Evolutionary conservation across 306 rosid genomes (phyloP).

Genomic region (Fragaria vesca): DNA sequence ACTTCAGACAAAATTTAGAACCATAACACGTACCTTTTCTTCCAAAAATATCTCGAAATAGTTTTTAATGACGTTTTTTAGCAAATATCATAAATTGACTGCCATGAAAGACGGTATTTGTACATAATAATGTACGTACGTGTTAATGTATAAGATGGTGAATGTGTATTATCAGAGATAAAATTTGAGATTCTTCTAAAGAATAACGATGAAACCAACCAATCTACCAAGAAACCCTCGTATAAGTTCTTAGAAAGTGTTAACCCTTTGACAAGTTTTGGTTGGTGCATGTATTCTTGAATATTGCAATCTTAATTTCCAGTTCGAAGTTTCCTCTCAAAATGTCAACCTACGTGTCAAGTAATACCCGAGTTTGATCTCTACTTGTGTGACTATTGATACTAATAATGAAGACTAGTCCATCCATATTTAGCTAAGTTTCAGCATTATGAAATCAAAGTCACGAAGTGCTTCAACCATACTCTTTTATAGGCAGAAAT

Average conservation of each 20-base stretch:
- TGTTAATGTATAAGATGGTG: too few species aligned
- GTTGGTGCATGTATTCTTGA: not conserved
- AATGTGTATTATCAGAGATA: too few species aligned
- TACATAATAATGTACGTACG: too few species aligned
- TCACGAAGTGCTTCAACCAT: not conserved
- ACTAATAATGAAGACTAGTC: not conserved
- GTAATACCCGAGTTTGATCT: not conserved
- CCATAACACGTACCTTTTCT: too few species aligned
- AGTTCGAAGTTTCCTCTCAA: not conserved
- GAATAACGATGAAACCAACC: not conserved
- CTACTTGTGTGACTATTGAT: not conserved
- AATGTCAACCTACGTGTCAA: slow-evolving; percentile 1
- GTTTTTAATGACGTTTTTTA: too few species aligned
- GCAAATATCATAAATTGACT: too few species aligned
- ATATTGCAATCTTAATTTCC: not conserved
- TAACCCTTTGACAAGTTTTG: slow-evolving; percentile 25
- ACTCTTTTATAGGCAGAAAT: not conserved
- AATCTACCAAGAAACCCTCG: slow-evolving; percentile 29
- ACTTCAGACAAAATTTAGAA: too few species aligned
- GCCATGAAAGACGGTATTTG: too few species aligned
- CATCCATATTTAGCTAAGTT: not conserved
- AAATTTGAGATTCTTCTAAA: not conserved
- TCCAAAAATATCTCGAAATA: too few species aligned
- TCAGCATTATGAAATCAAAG: not conserved
- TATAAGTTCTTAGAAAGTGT: slow-evolving; percentile 19